Evolutionary conservation across 208 protist genomes (phyloP).

Genomic region (Trichomonas gallinae): DNA sequence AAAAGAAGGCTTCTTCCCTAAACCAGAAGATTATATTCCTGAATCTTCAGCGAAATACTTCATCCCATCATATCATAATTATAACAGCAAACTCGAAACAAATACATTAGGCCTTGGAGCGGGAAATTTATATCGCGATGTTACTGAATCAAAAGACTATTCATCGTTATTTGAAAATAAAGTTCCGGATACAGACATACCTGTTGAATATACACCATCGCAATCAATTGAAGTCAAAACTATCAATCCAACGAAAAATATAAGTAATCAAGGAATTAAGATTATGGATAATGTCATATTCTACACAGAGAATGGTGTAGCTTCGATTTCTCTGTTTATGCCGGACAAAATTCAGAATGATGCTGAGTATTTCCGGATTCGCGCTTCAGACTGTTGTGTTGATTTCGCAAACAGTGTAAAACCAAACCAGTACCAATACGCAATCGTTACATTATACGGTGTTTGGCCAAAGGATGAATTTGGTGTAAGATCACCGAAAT

Average conservation of each 20-base stretch:
- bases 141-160: background rate
- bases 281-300: background rate
- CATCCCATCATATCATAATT: background rate
- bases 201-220: background rate
- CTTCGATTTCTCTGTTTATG: background rate
- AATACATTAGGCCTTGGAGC: background rate
- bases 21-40: background rate
- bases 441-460: background rate
- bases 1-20: background rate
- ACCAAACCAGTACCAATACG: background rate
- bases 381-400: background rate
- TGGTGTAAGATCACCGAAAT: background rate
- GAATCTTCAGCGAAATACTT: background rate
- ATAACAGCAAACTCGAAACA: background rate
- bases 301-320: background rate
- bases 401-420: background rate
- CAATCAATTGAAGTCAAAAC: background rate
- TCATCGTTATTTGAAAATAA: background rate
- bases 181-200: background rate
- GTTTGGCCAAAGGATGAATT: background rate
- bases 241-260: no score
- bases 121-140: background rate
- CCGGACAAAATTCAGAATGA: no score
- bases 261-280: no score
- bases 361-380: background rate